A percentile compares a stretch with the other conserved stretches of the same genome.
Conservation (phyloP, 139 green algal genomes). For the Gonium pectorale region DNA sequence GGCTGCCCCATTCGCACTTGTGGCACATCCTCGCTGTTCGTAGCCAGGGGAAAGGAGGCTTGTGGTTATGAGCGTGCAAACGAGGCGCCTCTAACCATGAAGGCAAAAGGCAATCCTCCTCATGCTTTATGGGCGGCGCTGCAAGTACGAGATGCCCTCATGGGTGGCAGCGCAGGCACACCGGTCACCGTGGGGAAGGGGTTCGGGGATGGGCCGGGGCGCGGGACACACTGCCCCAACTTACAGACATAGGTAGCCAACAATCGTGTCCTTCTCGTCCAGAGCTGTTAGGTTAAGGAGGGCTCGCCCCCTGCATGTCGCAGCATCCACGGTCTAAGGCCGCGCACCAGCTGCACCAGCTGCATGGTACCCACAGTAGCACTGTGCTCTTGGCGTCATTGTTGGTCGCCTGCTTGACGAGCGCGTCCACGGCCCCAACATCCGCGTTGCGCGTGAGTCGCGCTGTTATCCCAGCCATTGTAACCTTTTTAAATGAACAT, state of each 20-base stretch:
- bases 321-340: too few species aligned
- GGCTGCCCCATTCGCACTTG: neutral
- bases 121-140: too few species aligned
- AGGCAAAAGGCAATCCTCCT: too few species aligned
- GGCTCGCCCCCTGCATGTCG: conserved; percentile 48
- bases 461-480: conserved; percentile 5
- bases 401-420: neutral
- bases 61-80: too few species aligned
- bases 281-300: conserved; percentile 52
- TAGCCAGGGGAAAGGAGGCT: too few species aligned
- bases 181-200: too few species aligned
- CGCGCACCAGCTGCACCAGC: too few species aligned
- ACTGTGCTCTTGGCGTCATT: neutral
- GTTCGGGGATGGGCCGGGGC: too few species aligned
- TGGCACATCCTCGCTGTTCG: conserved; percentile 34
- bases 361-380: neutral
- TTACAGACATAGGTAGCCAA: conserved; percentile 62
- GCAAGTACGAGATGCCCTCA: too few species aligned
- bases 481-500: too few species aligned
- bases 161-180: too few species aligned
- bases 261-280: conserved; percentile 42
- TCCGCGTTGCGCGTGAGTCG: conserved; percentile 20
- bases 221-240: neutral
- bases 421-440: conserved; percentile 13
- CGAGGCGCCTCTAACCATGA: too few species aligned